Base-by-base conservation (phyloP, 2,329 filamentous ascomycete genomes). In the Cercospora beticola region DNA sequence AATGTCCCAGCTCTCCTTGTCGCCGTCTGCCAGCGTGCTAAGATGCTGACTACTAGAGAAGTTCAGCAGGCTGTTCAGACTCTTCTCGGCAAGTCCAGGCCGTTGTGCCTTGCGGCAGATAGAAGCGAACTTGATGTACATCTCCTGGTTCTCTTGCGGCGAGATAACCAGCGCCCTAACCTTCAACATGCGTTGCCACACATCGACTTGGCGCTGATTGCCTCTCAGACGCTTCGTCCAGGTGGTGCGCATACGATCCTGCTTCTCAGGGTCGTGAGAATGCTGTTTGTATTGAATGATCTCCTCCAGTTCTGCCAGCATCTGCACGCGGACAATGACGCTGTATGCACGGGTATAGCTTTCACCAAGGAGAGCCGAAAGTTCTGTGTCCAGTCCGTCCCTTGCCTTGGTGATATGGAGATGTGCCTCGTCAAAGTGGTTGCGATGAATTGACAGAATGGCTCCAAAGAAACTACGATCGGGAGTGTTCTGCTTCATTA, bases 51-150 rank as follows among this genome's bases (percentile, higher is more conserved):
- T 83, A 36, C 86, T 84, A 21, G 87, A 85, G 26, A 78, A 74
- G 30, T 90, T 91, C 66, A 97, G 90, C n/a, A 99, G 85, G 70
- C 93, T 92, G 78, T 95, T 94, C 64, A 99, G 83, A 10, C 94
- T 96, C 82, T 97, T 96, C 82, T 99, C 95, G 0, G 95, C 95
- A 60, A 99, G 87, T 9, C 95, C 94, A 86, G 94, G 94, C 31
- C 95, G 91, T 67, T 93, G 92, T 56, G 94, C 97, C 81, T 99
- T 99, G 76, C 96, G 92, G 81, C 96, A 99, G 5, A 99, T 88
- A 76, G 98, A 99, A 76, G 95, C 92, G 79, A 97, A 99, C 79
- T 99, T 99, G 84, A 99, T 98, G 89, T 94, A 97, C 93, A 99
- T 99, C 76, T 97, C 92, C 85, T 97, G 93, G 76, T 97, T 97